phyloP scores from a whole-genome alignment of 2,329 filamentous ascomycete species.

The Fusarium begoniae region DNA sequence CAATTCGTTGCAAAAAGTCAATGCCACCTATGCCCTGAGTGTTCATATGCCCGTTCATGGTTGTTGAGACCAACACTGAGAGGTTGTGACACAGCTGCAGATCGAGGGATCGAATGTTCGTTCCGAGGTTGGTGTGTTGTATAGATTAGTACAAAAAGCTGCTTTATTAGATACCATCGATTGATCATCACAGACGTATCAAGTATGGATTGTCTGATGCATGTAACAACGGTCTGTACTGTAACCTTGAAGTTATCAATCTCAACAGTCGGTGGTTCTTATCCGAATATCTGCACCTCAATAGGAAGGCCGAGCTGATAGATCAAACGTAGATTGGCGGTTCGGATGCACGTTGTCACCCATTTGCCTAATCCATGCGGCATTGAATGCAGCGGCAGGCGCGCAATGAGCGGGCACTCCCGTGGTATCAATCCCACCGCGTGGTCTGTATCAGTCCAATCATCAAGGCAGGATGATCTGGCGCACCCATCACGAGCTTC shows the following conservation, averaged over 20 bases:
- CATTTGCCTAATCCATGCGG: constrained; percentile 25
- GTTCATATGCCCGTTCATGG: background rate
- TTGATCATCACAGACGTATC: background rate
- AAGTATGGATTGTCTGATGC: constrained; percentile 11
- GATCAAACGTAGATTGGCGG: constrained; percentile 18
- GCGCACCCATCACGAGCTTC: constrained; percentile 23
- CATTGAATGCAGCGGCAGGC: constrained; percentile 38
- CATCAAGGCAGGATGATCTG: constrained; percentile 29
- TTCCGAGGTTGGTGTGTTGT: background rate
- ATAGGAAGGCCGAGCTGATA: constrained; percentile 31
- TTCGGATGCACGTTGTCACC: constrained; percentile 23
- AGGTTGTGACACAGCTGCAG: constrained; percentile 3
- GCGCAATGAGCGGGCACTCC: constrained; percentile 42
- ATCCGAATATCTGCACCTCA: constrained; percentile 28
- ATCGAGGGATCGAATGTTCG: background rate
- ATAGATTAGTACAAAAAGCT: background rate
- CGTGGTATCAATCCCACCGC: constrained; percentile 32
- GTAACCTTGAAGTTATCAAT: constrained; percentile 3
- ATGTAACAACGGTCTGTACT: background rate
- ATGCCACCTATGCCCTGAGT: background rate
- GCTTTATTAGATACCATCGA: background rate
- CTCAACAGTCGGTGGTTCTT: constrained; percentile 12
- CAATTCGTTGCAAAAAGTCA: constrained; percentile 1
- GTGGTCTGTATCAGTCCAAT: constrained; percentile 28
- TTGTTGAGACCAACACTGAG: background rate